Percentiles rank a stretch among this genome's conserved stretches.
Evolutionary conservation across 352 stramenopile genomes (phyloP).

Genomic region (Thraustotheca clavata): DNA sequence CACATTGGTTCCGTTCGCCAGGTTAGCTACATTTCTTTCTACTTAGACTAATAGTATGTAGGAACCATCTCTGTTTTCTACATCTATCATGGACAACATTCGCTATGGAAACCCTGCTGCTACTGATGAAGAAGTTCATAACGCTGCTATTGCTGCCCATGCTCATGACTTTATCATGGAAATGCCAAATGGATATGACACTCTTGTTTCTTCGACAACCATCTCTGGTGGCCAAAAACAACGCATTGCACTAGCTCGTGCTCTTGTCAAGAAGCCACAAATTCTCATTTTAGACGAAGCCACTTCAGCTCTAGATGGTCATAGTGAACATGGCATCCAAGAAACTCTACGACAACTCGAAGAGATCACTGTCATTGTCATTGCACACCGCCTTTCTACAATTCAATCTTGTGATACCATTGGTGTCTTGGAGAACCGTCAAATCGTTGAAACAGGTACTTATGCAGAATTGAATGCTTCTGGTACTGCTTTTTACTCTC

Average conservation of each 20-base stretch:
- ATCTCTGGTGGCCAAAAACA: constrained; percentile 97
- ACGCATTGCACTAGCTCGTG: constrained; percentile 77
- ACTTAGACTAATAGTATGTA: background rate
- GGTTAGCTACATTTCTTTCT: constrained; percentile 12
- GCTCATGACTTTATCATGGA: constrained; percentile 71
- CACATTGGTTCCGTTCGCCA: constrained; percentile 85
- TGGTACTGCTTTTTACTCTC: constrained; percentile 68
- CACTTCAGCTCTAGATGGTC: constrained; percentile 73
- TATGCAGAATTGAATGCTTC: constrained; percentile 67
- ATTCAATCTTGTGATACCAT: constrained; percentile 80
- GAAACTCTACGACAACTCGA: constrained; percentile 39
- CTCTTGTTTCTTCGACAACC: constrained; percentile 95
- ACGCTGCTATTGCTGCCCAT: constrained; percentile 58
- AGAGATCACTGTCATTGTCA: constrained; percentile 74
- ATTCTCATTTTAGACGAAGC: constrained; percentile 81
- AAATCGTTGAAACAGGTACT: constrained; percentile 65
- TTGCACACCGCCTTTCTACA: constrained; percentile 77
- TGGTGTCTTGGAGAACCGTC: constrained; percentile 70
- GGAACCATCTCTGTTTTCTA: constrained; percentile 75
- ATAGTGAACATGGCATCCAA: constrained; percentile 80
- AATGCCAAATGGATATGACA: constrained; percentile 93
- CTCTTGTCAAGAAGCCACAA: constrained; percentile 72
- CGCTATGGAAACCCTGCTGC: constrained; percentile 53
- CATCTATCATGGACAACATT: constrained; percentile 81
- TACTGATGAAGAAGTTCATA: constrained; percentile 47